Evolutionary conservation across 306 rosid species (phyloP).

Genomic region (Dryas alaskensis): DNA sequence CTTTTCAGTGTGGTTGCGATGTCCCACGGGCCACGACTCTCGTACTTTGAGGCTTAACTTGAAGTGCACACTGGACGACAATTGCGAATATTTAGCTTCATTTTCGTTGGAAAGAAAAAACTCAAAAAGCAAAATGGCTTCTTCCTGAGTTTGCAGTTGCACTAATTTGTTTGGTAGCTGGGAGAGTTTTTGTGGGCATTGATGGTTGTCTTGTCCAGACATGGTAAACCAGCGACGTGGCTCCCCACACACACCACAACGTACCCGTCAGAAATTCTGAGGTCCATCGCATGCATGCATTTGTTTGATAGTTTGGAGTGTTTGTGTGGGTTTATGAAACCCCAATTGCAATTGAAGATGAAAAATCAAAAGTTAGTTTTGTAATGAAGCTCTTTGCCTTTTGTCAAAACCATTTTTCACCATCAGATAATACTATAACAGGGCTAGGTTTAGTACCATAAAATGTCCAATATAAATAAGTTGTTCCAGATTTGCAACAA

Average conservation of each 20-base stretch:
- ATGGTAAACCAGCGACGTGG: constrained; percentile 11
- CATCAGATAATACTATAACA: too few relatives aligned
- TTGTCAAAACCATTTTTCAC: too few relatives aligned
- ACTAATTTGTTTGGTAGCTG: not conserved
- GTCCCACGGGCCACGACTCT: not conserved
- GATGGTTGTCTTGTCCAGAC: constrained; percentile 6
- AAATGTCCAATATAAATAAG: too few relatives aligned
- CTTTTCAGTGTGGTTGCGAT: not conserved
- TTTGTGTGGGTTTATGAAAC: not conserved
- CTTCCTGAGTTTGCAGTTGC: not conserved
- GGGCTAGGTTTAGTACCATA: too few relatives aligned
- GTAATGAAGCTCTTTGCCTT: too few relatives aligned
- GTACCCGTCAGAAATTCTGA: not conserved
- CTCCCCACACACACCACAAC: not conserved
- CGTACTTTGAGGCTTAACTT: too few relatives aligned
- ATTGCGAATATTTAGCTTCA: not conserved
- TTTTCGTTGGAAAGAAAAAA: not conserved
- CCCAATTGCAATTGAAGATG: too few relatives aligned
- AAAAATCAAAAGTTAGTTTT: too few relatives aligned
- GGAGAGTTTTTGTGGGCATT: not conserved
- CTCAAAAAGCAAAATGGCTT: not conserved
- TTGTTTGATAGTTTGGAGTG: not conserved
- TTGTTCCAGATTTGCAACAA: too few relatives aligned
- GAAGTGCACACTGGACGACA: too few relatives aligned
- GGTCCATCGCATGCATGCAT: not conserved